Conservation (phyloP, 352 stramenopile genomes). For the Thalassiosira ordinaria region DNA sequence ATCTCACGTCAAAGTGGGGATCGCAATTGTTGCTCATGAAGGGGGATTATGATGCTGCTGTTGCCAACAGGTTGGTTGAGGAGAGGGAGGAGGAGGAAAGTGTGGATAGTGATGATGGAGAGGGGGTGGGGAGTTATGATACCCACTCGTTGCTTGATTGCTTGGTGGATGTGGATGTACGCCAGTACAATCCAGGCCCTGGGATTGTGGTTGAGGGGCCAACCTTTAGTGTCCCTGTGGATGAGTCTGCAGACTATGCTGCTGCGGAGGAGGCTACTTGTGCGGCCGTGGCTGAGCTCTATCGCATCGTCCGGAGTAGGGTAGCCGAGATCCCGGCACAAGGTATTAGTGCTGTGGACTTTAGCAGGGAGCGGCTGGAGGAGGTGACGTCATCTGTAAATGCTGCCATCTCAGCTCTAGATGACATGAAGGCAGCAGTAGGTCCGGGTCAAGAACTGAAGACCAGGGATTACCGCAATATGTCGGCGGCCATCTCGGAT, state of each 20-base stretch:
- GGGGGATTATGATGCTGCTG: no score
- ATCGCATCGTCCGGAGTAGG: neutral
- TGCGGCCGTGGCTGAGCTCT: neutral
- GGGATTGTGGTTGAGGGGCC: neutral
- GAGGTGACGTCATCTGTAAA: neutral
- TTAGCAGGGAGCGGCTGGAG: neutral
- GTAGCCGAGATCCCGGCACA: neutral
- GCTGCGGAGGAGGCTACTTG: neutral
- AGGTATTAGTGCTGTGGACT: neutral
- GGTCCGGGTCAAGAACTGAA: no score
- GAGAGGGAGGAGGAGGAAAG: neutral
- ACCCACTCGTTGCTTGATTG: neutral
- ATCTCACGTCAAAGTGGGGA: neutral
- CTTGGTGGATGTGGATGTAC: neutral
- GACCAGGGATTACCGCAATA: no score
- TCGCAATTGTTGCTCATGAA: no score
- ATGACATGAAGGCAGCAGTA: neutral
- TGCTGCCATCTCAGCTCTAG: neutral
- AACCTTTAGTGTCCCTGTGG: no score
- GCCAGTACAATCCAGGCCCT: neutral
- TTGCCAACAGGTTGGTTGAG: no score
- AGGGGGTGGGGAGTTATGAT: no score
- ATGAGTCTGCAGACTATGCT: no score
- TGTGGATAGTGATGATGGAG: neutral
- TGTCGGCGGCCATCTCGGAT: no score